Evolutionary conservation across 768 basidiomycete genomes (phyloP).

Genomic region (Lactarius indigo): DNA sequence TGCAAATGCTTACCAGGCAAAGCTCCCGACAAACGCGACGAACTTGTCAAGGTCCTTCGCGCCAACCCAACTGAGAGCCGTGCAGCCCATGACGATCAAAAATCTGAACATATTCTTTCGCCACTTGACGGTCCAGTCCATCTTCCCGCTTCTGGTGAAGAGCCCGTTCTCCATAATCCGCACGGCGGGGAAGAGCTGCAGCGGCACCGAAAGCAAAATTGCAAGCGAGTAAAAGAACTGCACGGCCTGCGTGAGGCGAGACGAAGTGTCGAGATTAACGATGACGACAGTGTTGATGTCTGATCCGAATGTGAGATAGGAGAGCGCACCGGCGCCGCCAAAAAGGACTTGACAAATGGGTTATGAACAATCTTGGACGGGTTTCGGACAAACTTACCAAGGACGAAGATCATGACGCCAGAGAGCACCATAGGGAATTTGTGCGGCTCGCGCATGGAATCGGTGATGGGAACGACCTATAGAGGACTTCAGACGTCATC

Average conservation of each 20-base stretch:
- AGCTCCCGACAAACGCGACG: conserved; percentile 88
- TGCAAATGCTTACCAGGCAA: conserved; percentile 73
- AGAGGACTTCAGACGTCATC: conserved; percentile 1
- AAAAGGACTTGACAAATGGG: conserved; percentile 57
- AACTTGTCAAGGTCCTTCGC: conserved; percentile 93
- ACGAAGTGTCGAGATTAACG: conserved; percentile 82
- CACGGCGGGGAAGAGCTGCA: conserved; percentile 97
- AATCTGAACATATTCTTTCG: conserved; percentile 90
- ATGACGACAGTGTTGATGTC: conserved; percentile 91
- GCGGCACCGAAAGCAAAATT: conserved; percentile 85
- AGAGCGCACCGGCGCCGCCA: conserved; percentile 81
- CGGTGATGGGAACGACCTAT: conserved; percentile 90
- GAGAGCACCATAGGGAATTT: conserved; percentile 88
- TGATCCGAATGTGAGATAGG: conserved; percentile 85
- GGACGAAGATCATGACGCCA: conserved; percentile 86
- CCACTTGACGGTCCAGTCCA: conserved; percentile 83
- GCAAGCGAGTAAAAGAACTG: conserved; percentile 90
- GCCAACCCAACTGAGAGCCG: conserved; percentile 77
- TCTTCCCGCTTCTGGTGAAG: conserved; percentile 86
- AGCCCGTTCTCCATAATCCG: conserved; percentile 96
- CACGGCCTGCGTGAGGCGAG: conserved; percentile 85
- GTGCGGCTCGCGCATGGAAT: conserved; percentile 92
- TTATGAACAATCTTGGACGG: not conserved
- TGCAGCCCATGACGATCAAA: conserved; percentile 70
- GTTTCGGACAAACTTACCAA: conserved; percentile 42